These are phyloP conservation scores for Penicillium paneum DNA, from an alignment of 2,329 filamentous ascomycete species.

Conservation along the genomic window DNA sequence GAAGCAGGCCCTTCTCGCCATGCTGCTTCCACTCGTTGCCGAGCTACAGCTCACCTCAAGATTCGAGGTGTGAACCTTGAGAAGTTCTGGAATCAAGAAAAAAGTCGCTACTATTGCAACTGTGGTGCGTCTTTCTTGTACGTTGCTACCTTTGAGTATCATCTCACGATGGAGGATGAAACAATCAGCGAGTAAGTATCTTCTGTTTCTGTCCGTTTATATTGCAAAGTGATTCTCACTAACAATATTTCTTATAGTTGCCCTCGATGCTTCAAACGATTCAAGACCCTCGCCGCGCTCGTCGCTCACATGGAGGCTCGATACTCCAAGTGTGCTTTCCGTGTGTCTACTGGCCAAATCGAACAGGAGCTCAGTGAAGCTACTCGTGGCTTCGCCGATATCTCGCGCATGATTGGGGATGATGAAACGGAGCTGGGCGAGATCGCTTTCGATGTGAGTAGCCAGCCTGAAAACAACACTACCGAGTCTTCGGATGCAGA, in stretches of 20 bases:
- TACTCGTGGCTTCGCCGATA: conserved; percentile 33
- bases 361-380: conserved; percentile 38
- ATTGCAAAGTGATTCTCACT: background rate
- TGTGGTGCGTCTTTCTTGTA: conserved; percentile 22
- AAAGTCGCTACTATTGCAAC: conserved; percentile 34
- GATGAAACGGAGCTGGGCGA: conserved; percentile 16
- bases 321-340: conserved; percentile 36
- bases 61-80: conserved; percentile 17
- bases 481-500: background rate
- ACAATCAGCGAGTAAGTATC: conserved; percentile 12
- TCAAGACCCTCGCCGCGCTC: conserved; percentile 38
- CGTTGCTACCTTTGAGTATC: background rate
- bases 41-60: background rate
- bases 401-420: background rate
- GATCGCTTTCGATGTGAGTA: conserved; percentile 15
- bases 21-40: background rate
- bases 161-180: background rate
- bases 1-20: background rate
- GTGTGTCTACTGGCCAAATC: conserved; percentile 24
- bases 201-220: too few species aligned
- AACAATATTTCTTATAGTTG: conserved; percentile 27
- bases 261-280: conserved; percentile 39
- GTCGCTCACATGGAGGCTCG: conserved; percentile 43
- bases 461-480: conserved; percentile 1
- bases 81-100: conserved; percentile 27